These are phyloP conservation scores for Schoenoplectus triqueter DNA, from an alignment of 202 grass and related monocot genomes.

Conservation along the genomic window DNA sequence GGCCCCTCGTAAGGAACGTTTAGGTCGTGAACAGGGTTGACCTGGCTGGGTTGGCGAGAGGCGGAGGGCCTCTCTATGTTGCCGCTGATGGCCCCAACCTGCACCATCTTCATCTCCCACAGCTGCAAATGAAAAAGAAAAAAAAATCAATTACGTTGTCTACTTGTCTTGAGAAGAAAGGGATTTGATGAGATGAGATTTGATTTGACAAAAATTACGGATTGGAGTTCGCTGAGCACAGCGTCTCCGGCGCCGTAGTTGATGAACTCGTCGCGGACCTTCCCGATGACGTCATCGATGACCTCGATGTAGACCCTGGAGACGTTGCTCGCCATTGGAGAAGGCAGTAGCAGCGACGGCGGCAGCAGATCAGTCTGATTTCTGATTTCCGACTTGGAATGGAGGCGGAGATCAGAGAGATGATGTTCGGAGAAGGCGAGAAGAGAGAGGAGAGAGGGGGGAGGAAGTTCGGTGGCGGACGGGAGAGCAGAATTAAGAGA, in stretches of 20 bases:
- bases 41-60: conserved; percentile 26
- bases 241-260: conserved; percentile 69
- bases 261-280: conserved; percentile 87
- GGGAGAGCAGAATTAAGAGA: conserved; percentile 53
- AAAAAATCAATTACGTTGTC: neutral
- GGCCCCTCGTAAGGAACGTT: conserved; percentile 91
- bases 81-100: conserved; percentile 70
- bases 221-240: conserved; percentile 87
- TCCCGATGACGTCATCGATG: conserved; percentile 82
- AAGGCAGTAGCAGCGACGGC: neutral
- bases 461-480: conserved; percentile 34
- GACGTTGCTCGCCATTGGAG: conserved; percentile 70
- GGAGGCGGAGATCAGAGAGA: neutral
- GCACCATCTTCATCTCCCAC: conserved; percentile 98
- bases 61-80: conserved; percentile 51
- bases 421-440: neutral
- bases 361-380: too few relatives aligned
- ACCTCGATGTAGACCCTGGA: conserved; percentile 87
- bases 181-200: conserved; percentile 29
- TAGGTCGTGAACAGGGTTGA: conserved; percentile 76
- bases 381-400: too few relatives aligned
- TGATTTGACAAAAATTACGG: conserved; percentile 43
- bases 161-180: conserved; percentile 21
- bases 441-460: neutral
- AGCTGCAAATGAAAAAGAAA: conserved; percentile 43